phyloP scores from a whole-genome alignment of 2,329 filamentous ascomycete genomes.

The Diplodia corticola region DNA sequence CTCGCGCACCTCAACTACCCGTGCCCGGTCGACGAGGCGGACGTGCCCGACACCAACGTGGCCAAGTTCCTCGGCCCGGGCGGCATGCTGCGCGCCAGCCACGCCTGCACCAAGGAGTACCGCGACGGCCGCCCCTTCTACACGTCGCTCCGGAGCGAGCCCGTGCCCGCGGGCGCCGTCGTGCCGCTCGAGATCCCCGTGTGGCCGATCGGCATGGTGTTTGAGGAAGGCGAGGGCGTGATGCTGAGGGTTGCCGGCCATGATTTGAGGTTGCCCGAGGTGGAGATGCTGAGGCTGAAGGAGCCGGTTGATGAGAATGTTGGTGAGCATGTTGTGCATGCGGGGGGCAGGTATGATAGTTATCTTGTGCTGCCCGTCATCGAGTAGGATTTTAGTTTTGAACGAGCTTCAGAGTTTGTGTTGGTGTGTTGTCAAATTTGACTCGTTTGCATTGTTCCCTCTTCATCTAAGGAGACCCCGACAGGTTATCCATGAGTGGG shows the following conservation, averaged over 20 bases:
- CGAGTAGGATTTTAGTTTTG: background rate
- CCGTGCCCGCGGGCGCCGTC: slow-evolving; percentile 43
- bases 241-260: slow-evolving; percentile 11
- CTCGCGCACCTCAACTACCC: slow-evolving; percentile 20
- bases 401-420: too few relatives aligned
- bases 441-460: too few relatives aligned
- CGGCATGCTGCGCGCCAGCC: slow-evolving; percentile 27
- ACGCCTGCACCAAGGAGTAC: slow-evolving; percentile 17
- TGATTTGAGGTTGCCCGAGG: background rate
- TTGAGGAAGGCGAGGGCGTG: slow-evolving; percentile 43
- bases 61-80: slow-evolving; percentile 25
- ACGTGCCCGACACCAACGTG: slow-evolving; percentile 24
- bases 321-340: slow-evolving; percentile 1
- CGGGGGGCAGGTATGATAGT: slow-evolving; percentile 8
- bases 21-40: slow-evolving; percentile 10
- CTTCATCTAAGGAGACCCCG: too few relatives aligned
- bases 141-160: slow-evolving; percentile 42
- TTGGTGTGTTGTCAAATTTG: too few relatives aligned
- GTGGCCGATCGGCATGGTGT: slow-evolving; percentile 51
- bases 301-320: slow-evolving; percentile 1
- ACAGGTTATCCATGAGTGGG: too few relatives aligned
- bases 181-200: slow-evolving; percentile 52
- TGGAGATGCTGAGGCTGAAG: background rate
- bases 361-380: slow-evolving; percentile 2
- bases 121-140: background rate